Conservation (phyloP, 2,329 filamentous ascomycete genomes). For the Nothopassalora personata region DNA sequence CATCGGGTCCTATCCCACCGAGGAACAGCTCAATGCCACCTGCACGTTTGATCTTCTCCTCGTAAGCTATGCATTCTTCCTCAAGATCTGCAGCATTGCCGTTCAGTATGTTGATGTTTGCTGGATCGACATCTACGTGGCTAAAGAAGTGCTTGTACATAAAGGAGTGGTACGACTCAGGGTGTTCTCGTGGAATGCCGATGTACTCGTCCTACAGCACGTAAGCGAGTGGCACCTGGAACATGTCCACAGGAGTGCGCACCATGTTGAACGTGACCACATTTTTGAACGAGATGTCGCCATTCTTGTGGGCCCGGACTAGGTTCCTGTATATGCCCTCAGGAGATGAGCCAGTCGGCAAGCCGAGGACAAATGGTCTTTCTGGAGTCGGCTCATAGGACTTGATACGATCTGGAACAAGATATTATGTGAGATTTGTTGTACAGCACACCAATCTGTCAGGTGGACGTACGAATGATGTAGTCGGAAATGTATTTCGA, state of each 20-base stretch:
- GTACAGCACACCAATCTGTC: not conserved
- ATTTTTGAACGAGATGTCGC: constrained; percentile 77
- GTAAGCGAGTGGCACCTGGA: constrained; percentile 4
- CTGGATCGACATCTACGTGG: constrained; percentile 72
- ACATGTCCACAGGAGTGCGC: not conserved
- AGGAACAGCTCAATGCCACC: constrained; percentile 84
- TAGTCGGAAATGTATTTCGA: constrained; percentile 76
- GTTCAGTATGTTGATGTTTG: constrained; percentile 78
- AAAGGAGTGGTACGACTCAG: constrained; percentile 83
- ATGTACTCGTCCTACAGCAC: constrained; percentile 71
- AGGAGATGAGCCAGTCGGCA: constrained; percentile 78
- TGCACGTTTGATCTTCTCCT: constrained; percentile 65
- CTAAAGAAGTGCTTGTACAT: constrained; percentile 94
- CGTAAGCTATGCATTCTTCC: constrained; percentile 72
- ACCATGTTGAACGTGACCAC: constrained; percentile 92
- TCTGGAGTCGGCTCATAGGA: constrained; percentile 65
- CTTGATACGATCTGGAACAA: constrained; percentile 64
- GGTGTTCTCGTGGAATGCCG: constrained; percentile 73
- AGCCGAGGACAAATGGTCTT: constrained; percentile 73
- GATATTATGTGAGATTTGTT: not conserved
- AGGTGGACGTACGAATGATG: constrained; percentile 57
- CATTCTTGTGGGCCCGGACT: constrained; percentile 64
- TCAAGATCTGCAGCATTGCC: constrained; percentile 72
- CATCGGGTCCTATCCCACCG: constrained; percentile 78
- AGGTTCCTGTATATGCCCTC: constrained; percentile 72